Evolutionary conservation across 2,329 filamentous ascomycete genomes (phyloP), one percentile per base, ranked within the genome.

Genomic region (Fusarium subtropicale): DNA sequence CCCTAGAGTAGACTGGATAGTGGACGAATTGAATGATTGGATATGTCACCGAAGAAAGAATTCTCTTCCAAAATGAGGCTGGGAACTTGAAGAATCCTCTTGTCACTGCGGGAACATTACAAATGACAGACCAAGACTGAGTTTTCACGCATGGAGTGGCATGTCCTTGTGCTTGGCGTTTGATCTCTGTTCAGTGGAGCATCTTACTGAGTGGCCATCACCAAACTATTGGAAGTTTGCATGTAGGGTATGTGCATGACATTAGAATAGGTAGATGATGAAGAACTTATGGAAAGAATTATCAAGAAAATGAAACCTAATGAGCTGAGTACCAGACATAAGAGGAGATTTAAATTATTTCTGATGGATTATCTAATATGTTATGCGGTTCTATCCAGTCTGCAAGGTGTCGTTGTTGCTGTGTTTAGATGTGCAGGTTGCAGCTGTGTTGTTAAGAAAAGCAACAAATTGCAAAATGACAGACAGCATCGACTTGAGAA

Each of bases 371-470:
- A 6, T 36, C 18, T 11, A 4, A 2, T 36, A 36, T 1, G 16
- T n/a, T 36, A 5, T 36, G 18, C 9, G 9, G 5, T 11, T 36
- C 18, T 36, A n/a, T 1, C 7, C 1, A 36, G 16, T 9, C 7
- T 8, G 33, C 33, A n/a, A 36, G 9, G 9, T 16, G 15, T 10
- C 5, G 1, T 8, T 34, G 0, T 34, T 9, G 8, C 1, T 18
- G 15, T 8, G 5, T 7, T 4, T 8, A 15, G 15, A 15, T 0
- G 5, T 4, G 7, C 7, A 10, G 12, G 4, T 30, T 12, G 10
- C 10, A 30, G 28, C 1, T 30, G 4, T 30, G 3, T 5, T 30
- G 10, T 10, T 30, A 10, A 30, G 4, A 30, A 30, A 3, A 1
- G 28, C 10, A 30, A 30, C 11, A 12, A 30, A 12, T 30, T 30